Evolutionary conservation across 2,329 filamentous ascomycete genomes (phyloP).

Genomic region (Westerdykella aurantiaca): DNA sequence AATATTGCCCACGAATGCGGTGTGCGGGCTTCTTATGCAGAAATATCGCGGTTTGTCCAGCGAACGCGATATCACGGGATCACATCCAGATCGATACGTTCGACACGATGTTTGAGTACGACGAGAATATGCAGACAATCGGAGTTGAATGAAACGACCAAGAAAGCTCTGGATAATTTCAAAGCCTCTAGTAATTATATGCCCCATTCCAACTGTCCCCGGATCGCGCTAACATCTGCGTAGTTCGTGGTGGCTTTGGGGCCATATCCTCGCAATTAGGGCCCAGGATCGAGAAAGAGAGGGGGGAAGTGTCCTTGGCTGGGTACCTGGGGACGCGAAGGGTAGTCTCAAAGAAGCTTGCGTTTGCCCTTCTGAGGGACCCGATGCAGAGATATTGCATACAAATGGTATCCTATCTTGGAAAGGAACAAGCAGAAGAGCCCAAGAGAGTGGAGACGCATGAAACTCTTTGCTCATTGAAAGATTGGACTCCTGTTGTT

Average conservation of each 20-base stretch:
- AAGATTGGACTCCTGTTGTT: conserved; percentile 50
- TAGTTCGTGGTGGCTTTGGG: background rate
- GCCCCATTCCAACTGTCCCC: background rate
- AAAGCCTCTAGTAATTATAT: conserved; percentile 25
- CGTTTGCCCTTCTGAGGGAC: conserved; percentile 59
- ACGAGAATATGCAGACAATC: conserved; percentile 1
- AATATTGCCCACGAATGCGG: conserved; percentile 7
- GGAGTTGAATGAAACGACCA: conserved; percentile 14
- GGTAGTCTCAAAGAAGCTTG: conserved; percentile 62
- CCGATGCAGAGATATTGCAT: conserved; percentile 42
- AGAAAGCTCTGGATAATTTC: conserved; percentile 24
- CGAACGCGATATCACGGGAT: conserved; percentile 27
- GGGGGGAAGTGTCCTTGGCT: conserved; percentile 49
- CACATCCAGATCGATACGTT: conserved; percentile 7
- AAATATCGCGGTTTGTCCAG: conserved; percentile 28
- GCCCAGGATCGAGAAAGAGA: background rate
- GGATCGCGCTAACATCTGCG: background rate
- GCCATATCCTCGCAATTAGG: background rate
- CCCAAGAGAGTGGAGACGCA: conserved; percentile 18
- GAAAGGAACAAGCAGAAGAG: conserved; percentile 16
- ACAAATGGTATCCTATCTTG: conserved; percentile 47
- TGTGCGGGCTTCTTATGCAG: conserved; percentile 27
- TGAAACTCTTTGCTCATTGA: conserved; percentile 40
- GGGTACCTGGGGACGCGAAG: conserved; percentile 68
- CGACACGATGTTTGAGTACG: conserved; percentile 11